A percentile compares a stretch with the other conserved stretches of the same genome.
Conservation (phyloP, 805 yeast species). For the Wickerhamia fluorescens region DNA sequence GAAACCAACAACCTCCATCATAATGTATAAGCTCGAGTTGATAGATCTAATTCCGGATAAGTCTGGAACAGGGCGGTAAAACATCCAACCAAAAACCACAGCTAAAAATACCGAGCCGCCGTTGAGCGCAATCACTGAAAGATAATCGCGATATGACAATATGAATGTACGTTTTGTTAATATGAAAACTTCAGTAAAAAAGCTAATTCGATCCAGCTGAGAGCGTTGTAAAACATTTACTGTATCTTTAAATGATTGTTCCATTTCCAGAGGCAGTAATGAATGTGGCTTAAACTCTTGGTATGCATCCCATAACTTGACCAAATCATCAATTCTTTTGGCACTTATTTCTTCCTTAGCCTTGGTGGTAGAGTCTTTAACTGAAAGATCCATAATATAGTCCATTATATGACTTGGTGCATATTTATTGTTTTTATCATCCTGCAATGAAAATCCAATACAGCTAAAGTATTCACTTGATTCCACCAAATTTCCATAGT, state of each 20-base stretch:
- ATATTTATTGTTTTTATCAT: conserved; percentile 2
- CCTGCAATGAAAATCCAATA: too few species aligned
- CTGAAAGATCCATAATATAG: conserved; percentile 10
- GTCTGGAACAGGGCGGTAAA: conserved; percentile 13
- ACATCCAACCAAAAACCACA: conserved; percentile 17
- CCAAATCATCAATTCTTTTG: conserved; percentile 6
- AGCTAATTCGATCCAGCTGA: conserved; percentile 11
- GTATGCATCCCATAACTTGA: conserved; percentile 6
- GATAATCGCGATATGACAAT: conserved; percentile 12
- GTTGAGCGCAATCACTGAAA: conserved; percentile 14
- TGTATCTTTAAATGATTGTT: conserved; percentile 3
- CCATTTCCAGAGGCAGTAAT: too few species aligned
- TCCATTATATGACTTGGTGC: conserved; percentile 6
- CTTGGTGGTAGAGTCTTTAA: conserved; percentile 8
- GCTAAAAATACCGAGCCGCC: conserved; percentile 16
- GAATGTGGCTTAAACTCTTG: background rate
- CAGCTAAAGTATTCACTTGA: conserved; percentile 14
- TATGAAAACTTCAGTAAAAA: conserved; percentile 12
- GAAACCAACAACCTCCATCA: conserved; percentile 19
- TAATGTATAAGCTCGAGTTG: conserved; percentile 14
- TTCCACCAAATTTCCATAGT: conserved; percentile 14
- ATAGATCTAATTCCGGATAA: conserved; percentile 18
- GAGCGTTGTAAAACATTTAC: conserved; percentile 8
- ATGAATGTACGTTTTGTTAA: conserved; percentile 14
- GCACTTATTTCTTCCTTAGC: conserved; percentile 5